Evolutionary conservation across 2,329 filamentous ascomycete species (phyloP).

Genomic region (Cladosporium sp.): DNA sequence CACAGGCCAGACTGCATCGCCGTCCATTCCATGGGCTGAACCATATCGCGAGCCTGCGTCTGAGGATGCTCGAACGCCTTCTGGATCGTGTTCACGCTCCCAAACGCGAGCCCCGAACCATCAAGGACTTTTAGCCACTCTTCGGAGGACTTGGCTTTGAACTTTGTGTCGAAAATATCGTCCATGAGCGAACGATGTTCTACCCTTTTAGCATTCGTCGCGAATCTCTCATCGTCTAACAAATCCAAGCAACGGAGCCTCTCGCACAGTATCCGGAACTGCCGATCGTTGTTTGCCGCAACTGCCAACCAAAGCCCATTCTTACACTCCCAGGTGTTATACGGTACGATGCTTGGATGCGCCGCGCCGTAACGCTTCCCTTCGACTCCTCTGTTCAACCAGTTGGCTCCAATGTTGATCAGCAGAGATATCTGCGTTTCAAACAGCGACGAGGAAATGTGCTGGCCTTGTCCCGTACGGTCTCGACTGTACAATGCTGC

Average conservation of each 20-base stretch:
- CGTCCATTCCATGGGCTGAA: constrained; percentile 22
- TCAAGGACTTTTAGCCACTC: constrained; percentile 46
- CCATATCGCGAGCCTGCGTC: constrained; percentile 37
- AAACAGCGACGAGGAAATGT: constrained; percentile 48
- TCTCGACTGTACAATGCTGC: constrained; percentile 43
- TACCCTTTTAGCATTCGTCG: constrained; percentile 34
- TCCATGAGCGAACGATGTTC: constrained; percentile 38
- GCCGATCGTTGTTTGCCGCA: constrained; percentile 41
- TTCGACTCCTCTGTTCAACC: constrained; percentile 44
- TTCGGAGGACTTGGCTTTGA: constrained; percentile 40
- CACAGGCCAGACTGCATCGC: constrained; percentile 28
- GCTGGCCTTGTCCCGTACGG: constrained; percentile 43
- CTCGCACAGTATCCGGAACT: constrained; percentile 40
- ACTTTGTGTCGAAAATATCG: constrained; percentile 37
- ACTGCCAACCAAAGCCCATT: constrained; percentile 34
- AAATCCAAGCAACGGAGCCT: constrained; percentile 31
- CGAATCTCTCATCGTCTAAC: constrained; percentile 33
- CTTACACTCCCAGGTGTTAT: constrained; percentile 46
- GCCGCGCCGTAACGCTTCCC: constrained; percentile 47
- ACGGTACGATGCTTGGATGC: constrained; percentile 51
- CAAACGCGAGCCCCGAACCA: constrained; percentile 48
- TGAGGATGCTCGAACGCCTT: constrained; percentile 48
- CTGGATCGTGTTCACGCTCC: constrained; percentile 49
- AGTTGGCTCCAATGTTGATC: constrained; percentile 44
- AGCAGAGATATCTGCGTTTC: constrained; percentile 47